These are phyloP conservation scores for Angomonas desouzai DNA, from an alignment of 208 protist species.

Conservation along the genomic window DNA sequence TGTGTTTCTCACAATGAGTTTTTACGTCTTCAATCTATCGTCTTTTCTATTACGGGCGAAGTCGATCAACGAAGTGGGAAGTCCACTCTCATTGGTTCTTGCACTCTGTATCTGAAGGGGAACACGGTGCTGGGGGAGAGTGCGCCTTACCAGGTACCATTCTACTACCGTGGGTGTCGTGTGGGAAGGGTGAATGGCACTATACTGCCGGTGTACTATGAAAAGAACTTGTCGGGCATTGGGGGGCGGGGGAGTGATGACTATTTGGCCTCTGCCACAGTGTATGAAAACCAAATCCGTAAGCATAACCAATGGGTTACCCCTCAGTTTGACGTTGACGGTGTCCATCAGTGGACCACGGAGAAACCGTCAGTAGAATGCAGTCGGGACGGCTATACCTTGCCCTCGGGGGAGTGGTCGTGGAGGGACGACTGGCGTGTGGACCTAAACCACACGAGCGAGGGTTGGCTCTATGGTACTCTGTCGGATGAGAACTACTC, in stretches of 20 bases:
- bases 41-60: conserved; percentile 44
- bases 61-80: conserved; percentile 18
- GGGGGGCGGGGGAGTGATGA: conserved; percentile 27
- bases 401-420: conserved; percentile 38
- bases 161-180: conserved; percentile 49
- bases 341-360: conserved; percentile 30
- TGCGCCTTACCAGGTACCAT: conserved; percentile 30
- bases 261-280: conserved; percentile 34
- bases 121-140: conserved; percentile 32
- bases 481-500: conserved; percentile 21
- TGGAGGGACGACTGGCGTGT: conserved; percentile 56
- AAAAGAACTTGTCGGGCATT: conserved; percentile 42
- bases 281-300: conserved; percentile 59
- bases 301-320: conserved; percentile 24
- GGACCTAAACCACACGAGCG: conserved; percentile 28
- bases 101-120: conserved; percentile 50
- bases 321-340: conserved; percentile 22
- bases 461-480: conserved; percentile 57
- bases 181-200: conserved; percentile 40
- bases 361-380: conserved; percentile 23
- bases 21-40: conserved; percentile 52
- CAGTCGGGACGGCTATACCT: conserved; percentile 26
- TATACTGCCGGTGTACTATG: conserved; percentile 36
- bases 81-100: conserved; percentile 45
- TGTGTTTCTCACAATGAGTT: conserved; percentile 48